Base-by-base conservation (phyloP, 2,329 filamentous ascomycete species). In the Fonsecaea pugnacius region DNA sequence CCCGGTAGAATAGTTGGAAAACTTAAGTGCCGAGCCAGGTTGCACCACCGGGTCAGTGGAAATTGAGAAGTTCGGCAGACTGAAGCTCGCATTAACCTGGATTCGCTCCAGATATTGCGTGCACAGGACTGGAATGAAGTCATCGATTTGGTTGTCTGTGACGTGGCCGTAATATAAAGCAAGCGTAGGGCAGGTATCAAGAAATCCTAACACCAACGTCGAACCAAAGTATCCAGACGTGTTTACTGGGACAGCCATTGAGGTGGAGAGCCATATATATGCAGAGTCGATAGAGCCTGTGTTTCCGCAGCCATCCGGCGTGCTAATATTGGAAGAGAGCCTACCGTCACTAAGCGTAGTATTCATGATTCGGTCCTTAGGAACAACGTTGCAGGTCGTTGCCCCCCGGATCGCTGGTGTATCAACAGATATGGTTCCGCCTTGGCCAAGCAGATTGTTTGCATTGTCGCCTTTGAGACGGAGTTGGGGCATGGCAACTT, bases 41-140 rank as follows among this genome's bases (percentile, higher is more conserved):
- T 54, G 43, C 12, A 64, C 57, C 10, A 33, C 52, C 5, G 66
- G 63, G 3, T 58, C 48, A 16, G 36, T 59, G 10, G 50, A 21
- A 21, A 68, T 64, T 14, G 60, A 52, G 16, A 58, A 59, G 62
- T 61, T 55, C 1, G 66, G 67, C 32, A 69, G 48, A 16, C 55
- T 38, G 24, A 70, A 63, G 10, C 50, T 67, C n/a, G 59, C 59
- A n/a, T 67, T 65, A 4, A 66, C 60, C 14, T 72, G 58, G 3
- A 71, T 65, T 48, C 67, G 62, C n/a, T 72, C 65, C 10, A 72
- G 30, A 51, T 65, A 59, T 52, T 67, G 66, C 10, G 58, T 61
- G 62, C 70, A 71, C 38, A 60, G 56, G 53, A 71, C 57, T 3
- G 67, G 67, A n/a, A 52, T 58, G 30, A 69, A 67, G 51, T 67